phyloP scores from a whole-genome alignment of 2,329 filamentous ascomycete genomes.

The Neofusicoccum ribis region DNA sequence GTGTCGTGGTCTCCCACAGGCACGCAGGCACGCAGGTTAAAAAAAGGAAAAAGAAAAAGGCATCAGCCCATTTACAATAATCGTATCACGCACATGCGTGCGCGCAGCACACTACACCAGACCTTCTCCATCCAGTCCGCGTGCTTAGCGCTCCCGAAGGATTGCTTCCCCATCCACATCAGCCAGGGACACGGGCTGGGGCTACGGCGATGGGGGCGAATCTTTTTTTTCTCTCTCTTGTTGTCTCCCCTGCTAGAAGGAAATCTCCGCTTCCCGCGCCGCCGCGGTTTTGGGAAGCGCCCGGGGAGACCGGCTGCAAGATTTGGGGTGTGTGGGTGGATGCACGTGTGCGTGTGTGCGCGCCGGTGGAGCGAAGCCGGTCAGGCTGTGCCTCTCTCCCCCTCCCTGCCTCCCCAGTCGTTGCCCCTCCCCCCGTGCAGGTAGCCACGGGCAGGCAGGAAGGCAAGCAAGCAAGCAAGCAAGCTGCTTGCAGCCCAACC shows the following conservation, averaged over 20 bases:
- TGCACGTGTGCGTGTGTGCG: neutral
- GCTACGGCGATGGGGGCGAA: no score
- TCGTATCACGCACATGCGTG: neutral
- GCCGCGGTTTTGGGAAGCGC: slow-evolving; percentile 8
- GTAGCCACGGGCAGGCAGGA: no score
- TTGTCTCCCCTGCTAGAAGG: neutral
- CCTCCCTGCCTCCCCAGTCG: no score
- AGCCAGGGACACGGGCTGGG: no score
- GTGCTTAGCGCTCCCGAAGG: neutral
- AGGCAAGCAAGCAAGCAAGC: no score
- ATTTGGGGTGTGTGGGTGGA: neutral
- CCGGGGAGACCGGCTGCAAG: slow-evolving; percentile 1
- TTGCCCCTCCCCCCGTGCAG: no score
- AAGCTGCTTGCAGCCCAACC: no score
- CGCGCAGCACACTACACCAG: no score
- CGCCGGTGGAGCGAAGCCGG: no score
- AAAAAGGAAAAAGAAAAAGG: neutral
- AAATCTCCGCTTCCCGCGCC: neutral
- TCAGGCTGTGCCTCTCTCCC: no score
- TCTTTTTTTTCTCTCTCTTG: neutral
- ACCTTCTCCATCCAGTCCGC: no score
- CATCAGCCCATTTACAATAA: neutral
- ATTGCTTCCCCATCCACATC: neutral
- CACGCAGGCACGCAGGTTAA: neutral
- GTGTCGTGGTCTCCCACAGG: neutral